A percentile compares a stretch with the other conserved stretches of the same genome.
These are phyloP conservation scores for Westerdykella sp. DNA, from an alignment of 2,329 filamentous ascomycete genomes.

Conservation along the genomic window DNA sequence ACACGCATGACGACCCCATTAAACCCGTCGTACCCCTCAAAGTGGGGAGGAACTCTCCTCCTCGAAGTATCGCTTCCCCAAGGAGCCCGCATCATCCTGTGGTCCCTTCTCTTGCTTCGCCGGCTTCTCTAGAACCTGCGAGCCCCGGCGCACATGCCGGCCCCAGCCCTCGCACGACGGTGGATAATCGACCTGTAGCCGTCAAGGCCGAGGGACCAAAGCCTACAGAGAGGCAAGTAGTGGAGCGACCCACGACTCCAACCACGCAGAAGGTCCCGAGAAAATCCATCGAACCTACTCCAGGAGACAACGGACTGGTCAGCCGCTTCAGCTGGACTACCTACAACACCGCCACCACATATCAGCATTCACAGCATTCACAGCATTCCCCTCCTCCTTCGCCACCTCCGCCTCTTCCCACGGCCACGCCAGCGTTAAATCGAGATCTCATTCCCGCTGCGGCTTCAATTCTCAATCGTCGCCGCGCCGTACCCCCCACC, in stretches of 20 bases:
- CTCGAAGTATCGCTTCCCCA: constrained; percentile 29
- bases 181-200: constrained; percentile 15
- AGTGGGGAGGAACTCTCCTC: constrained; percentile 34
- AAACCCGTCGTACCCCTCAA: constrained; percentile 42
- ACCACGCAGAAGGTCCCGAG: constrained; percentile 1
- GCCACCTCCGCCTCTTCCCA: constrained; percentile 35
- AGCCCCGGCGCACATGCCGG: constrained; percentile 21
- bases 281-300: constrained; percentile 17
- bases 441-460: constrained; percentile 18
- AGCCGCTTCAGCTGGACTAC: constrained; percentile 42
- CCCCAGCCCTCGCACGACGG: constrained; percentile 26
- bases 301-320: constrained; percentile 14
- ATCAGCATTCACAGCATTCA: constrained; percentile 29
- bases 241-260: neutral
- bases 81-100: constrained; percentile 17
- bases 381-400: constrained; percentile 38
- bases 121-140: neutral
- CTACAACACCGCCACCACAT: constrained; percentile 33
- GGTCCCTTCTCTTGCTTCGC: neutral
- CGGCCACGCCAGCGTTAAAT: constrained; percentile 7
- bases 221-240: neutral
- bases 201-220: constrained; percentile 1
- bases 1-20: constrained; percentile 34
- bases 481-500: constrained; percentile 23
- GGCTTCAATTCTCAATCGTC: constrained; percentile 27